Percentiles rank a stretch among this genome's conserved stretches.
These are phyloP conservation scores for Candida tallmaniae DNA, from an alignment of 805 yeast species.

Conservation along the genomic window DNA sequence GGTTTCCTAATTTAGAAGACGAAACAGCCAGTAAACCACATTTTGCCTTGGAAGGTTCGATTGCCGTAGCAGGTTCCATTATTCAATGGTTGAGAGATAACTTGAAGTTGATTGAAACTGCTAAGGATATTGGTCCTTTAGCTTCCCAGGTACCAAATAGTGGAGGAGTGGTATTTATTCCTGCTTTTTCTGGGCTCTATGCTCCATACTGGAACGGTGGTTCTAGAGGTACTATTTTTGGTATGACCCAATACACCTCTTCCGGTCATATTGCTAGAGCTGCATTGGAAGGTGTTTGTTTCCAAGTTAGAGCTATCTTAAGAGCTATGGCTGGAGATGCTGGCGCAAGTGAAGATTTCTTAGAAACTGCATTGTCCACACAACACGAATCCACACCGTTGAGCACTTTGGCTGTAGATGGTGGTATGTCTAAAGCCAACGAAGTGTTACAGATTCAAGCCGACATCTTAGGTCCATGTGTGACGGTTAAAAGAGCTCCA, in stretches of 20 bases:
- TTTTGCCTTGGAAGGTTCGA: constrained; percentile 91
- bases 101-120: constrained; percentile 71
- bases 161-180: constrained; percentile 92
- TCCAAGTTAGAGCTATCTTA: constrained; percentile 86
- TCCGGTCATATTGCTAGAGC: constrained; percentile 91
- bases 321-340: constrained; percentile 88
- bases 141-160: constrained; percentile 77
- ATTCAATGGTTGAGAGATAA: constrained; percentile 94
- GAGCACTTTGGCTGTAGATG: constrained; percentile 73
- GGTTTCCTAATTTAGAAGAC: constrained; percentile 67
- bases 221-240: constrained; percentile 89
- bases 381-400: constrained; percentile 44
- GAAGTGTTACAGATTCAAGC: constrained; percentile 94
- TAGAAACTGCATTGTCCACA: constrained; percentile 47
- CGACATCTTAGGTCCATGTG: constrained; percentile 84
- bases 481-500: constrained; percentile 72
- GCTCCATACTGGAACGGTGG: constrained; percentile 96
- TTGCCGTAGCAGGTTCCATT: constrained; percentile 93
- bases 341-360: constrained; percentile 54
- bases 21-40: constrained; percentile 54
- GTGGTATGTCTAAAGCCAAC: constrained; percentile 90
- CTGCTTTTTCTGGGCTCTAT: constrained; percentile 90
- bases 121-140: constrained; percentile 86
- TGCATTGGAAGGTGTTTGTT: constrained; percentile 92
- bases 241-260: constrained; percentile 89